These are phyloP conservation scores for Camellia oleifera DNA, from an alignment of 179 eudicot species.

Conservation along the genomic window DNA sequence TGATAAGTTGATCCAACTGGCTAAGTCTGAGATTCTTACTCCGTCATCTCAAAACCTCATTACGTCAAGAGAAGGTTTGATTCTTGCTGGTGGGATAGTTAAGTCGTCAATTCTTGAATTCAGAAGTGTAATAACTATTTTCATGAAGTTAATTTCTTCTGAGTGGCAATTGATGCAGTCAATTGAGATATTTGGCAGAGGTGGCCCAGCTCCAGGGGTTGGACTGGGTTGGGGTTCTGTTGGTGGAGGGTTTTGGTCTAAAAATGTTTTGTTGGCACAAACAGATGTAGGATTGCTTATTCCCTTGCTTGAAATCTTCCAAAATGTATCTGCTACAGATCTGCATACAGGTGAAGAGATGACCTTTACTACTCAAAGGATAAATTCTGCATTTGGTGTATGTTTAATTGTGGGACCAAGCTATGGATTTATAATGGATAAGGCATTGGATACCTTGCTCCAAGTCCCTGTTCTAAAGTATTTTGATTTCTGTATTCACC, in stretches of 20 bases:
- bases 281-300: conserved; percentile 58
- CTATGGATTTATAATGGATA: conserved; percentile 43
- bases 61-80: conserved; percentile 30
- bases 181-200: conserved; percentile 78
- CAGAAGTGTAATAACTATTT: conserved; percentile 39
- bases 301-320: conserved; percentile 46
- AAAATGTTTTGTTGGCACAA: conserved; percentile 46
- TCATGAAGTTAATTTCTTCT: conserved; percentile 42
- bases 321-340: conserved; percentile 25
- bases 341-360: conserved; percentile 33
- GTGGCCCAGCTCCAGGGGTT: conserved; percentile 92
- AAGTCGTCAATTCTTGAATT: conserved; percentile 44
- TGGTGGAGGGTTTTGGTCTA: conserved; percentile 85
- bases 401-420: conserved; percentile 63
- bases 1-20: conserved; percentile 54
- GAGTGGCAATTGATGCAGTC: conserved; percentile 44
- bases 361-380: conserved; percentile 31
- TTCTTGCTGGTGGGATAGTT: conserved; percentile 56
- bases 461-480: conserved; percentile 54
- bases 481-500: conserved; percentile 42
- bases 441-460: conserved; percentile 49
- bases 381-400: conserved; percentile 48
- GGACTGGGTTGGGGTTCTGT: conserved; percentile 89
- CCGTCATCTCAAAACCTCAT: conserved; percentile 19
- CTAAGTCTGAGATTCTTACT: conserved; percentile 27